Evolutionary conservation across 768 basidiomycete species (phyloP).

Genomic region (Amanita inopinata): DNA sequence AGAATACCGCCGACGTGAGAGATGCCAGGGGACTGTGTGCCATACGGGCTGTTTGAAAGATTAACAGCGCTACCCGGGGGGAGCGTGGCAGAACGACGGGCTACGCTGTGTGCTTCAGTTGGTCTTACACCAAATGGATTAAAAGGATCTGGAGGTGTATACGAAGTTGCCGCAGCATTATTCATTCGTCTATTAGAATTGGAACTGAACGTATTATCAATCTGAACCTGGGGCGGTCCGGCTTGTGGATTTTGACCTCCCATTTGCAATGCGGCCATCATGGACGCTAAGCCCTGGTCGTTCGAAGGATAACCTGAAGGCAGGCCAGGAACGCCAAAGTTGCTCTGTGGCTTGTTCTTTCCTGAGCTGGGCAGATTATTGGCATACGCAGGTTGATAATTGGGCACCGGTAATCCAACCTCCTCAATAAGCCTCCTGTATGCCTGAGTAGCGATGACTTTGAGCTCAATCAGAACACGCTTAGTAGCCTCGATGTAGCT

Average conservation of each 20-base stretch:
- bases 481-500: constrained; percentile 80
- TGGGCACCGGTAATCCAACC: constrained; percentile 85
- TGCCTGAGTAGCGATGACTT: constrained; percentile 90
- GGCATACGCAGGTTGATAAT: constrained; percentile 73
- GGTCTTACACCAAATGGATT: constrained; percentile 41
- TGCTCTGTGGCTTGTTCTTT: constrained; percentile 50
- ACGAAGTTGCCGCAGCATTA: constrained; percentile 24
- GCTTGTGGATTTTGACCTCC: constrained; percentile 81
- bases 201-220: constrained; percentile 38
- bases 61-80: constrained; percentile 42
- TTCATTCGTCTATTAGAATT: constrained; percentile 26
- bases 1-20: constrained; percentile 46
- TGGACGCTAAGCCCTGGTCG: constrained; percentile 79
- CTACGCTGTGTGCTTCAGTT: constrained; percentile 36
- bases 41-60: constrained; percentile 33
- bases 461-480: constrained; percentile 80
- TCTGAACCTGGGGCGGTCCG: constrained; percentile 62
- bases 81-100: constrained; percentile 38
- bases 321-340: constrained; percentile 63
- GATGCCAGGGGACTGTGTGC: constrained; percentile 51
- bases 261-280: constrained; percentile 92
- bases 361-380: constrained; percentile 50
- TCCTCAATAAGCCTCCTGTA: constrained; percentile 92
- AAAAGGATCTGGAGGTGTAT: constrained; percentile 37
- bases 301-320: constrained; percentile 75